phyloP scores from a whole-genome alignment of 441 rosid species.

The Euphorbia celastroides region DNA sequence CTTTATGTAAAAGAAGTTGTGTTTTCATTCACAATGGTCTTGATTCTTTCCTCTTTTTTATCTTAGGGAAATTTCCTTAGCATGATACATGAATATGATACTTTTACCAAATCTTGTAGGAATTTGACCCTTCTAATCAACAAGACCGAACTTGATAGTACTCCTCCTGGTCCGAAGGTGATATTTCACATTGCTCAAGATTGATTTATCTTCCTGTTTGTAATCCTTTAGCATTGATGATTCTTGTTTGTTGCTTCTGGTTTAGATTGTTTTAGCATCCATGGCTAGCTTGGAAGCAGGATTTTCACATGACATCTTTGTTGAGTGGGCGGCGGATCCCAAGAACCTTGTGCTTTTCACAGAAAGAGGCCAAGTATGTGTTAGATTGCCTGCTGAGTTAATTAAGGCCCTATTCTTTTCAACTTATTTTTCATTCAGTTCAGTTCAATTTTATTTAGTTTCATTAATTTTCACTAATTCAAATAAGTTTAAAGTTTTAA shows the following conservation, averaged over 20 bases:
- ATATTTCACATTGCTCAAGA: slow-evolving; percentile 16
- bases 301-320: slow-evolving; percentile 90
- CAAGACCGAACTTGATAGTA: slow-evolving; percentile 84
- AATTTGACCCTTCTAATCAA: slow-evolving; percentile 70
- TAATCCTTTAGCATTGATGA: slow-evolving; percentile 3
- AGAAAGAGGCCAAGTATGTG: slow-evolving; percentile 87
- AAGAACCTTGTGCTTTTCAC: slow-evolving; percentile 88
- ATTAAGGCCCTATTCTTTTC: no score
- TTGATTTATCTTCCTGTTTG: slow-evolving; percentile 6
- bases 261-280: slow-evolving; percentile 85
- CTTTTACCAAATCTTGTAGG: slow-evolving; percentile 44
- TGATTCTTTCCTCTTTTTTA: slow-evolving; percentile 11
- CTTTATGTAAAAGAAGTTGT: neutral
- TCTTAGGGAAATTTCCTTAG: neutral
- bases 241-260: slow-evolving; percentile 23
- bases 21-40: neutral
- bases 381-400: slow-evolving; percentile 1
- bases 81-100: slow-evolving; percentile 1
- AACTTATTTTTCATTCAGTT: no score
- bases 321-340: slow-evolving; percentile 85
- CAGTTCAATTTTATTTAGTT: no score
- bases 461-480: no score
- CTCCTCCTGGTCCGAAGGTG: slow-evolving; percentile 90
- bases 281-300: slow-evolving; percentile 98
- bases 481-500: no score